Percentiles rank a stretch among this genome's conserved stretches.
Evolutionary conservation across 306 rosid genomes (phyloP).

Genomic region (Cucurbita pepo): DNA sequence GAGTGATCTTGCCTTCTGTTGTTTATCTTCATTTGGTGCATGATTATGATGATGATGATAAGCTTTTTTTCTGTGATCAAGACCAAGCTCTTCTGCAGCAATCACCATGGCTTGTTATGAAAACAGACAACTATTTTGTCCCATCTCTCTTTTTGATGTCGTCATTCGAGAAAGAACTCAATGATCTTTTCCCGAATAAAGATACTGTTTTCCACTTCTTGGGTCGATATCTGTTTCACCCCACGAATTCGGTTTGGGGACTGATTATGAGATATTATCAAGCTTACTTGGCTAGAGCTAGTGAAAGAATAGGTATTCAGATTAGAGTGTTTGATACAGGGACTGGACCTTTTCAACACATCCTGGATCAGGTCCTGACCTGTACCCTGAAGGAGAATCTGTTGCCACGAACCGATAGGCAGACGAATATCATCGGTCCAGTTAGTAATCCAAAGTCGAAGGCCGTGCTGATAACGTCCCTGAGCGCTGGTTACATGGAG

Average conservation of each 20-base stretch:
- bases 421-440: not conserved
- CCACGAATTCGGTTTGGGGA: conserved; percentile 63
- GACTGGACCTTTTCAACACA: conserved; percentile 48
- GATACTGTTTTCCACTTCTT: conserved; percentile 57
- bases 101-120: conserved; percentile 52
- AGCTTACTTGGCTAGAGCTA: conserved; percentile 42
- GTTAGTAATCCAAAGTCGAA: conserved; percentile 23
- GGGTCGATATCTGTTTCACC: conserved; percentile 66
- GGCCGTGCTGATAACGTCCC: conserved; percentile 48
- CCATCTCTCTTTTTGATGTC: conserved; percentile 65
- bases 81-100: conserved; percentile 34
- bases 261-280: conserved; percentile 44
- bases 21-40: conserved; percentile 63
- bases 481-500: conserved; percentile 46
- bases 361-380: conserved; percentile 48
- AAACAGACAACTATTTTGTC: conserved; percentile 51
- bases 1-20: conserved; percentile 15
- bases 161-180: conserved; percentile 43
- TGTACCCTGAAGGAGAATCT: conserved; percentile 37
- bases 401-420: conserved; percentile 30
- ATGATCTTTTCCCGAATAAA: conserved; percentile 47
- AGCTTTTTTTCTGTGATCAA: conserved; percentile 70
- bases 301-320: conserved; percentile 56
- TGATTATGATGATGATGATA: conserved; percentile 58
- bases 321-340: conserved; percentile 52